phyloP scores from a whole-genome alignment of 306 rosid genomes.

The Acacia crassicarpa region DNA sequence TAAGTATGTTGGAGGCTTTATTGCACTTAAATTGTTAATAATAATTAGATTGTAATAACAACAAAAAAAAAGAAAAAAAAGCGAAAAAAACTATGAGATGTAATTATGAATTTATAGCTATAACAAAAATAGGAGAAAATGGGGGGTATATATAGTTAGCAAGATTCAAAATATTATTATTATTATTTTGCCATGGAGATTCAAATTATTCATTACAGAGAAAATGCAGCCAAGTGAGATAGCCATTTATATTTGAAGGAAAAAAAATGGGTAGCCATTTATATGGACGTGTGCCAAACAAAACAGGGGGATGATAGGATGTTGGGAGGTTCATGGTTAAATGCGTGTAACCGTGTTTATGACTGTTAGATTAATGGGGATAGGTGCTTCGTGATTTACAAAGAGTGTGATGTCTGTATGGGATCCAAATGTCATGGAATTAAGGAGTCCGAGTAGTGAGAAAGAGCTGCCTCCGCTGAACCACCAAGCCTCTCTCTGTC shows the following conservation, averaged over 20 bases:
- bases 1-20: background rate
- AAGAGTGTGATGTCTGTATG: background rate
- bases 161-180: background rate
- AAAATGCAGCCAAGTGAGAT: background rate
- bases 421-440: background rate
- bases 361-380: background rate
- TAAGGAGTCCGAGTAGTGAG: background rate
- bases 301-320: background rate
- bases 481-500: background rate
- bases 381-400: background rate
- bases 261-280: background rate
- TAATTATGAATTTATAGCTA: no score
- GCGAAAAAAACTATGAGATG: no score
- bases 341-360: background rate
- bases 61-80: no score
- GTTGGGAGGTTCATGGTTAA: background rate
- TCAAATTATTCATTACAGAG: background rate
- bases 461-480: background rate
- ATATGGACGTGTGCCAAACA: background rate
- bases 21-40: background rate
- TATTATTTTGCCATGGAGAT: no score
- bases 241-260: background rate
- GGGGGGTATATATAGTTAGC: background rate
- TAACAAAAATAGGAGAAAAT: background rate
- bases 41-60: background rate